Evolutionary conservation across 352 stramenopile species (phyloP).

Genomic region (Aphanomyces astaci): DNA sequence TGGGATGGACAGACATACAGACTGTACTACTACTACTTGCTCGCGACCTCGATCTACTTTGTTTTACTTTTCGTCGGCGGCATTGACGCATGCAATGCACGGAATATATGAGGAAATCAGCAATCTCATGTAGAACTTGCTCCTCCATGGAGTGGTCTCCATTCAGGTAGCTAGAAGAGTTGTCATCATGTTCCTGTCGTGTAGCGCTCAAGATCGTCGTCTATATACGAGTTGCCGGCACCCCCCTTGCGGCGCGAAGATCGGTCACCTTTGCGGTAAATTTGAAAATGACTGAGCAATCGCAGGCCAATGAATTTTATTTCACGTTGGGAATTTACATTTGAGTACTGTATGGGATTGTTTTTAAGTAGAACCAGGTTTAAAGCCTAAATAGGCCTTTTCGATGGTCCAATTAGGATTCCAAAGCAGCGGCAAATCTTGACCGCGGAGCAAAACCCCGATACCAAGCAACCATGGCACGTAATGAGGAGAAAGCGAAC

Average conservation of each 20-base stretch:
- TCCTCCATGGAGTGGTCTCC: constrained; percentile 15
- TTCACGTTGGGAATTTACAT: background rate
- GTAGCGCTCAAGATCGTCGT: too few species aligned
- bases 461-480: constrained; percentile 81
- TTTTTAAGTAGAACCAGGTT: background rate
- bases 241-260: too few species aligned
- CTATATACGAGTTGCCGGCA: too few species aligned
- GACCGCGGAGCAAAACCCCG: background rate
- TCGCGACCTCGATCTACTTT: too few species aligned
- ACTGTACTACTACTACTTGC: too few species aligned
- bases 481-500: constrained; percentile 97
- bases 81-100: background rate
- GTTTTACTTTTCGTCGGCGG: too few species aligned
- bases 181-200: constrained; percentile 20
- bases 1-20: too few species aligned
- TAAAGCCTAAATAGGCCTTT: background rate
- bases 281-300: background rate
- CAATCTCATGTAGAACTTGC: constrained; percentile 27
- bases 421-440: background rate
- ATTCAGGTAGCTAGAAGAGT: constrained; percentile 20
- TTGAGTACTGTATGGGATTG: background rate
- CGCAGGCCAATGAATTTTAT: background rate
- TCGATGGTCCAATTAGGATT: background rate
- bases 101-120: constrained; percentile 19
- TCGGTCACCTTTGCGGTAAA: background rate